phyloP scores from a whole-genome alignment of 2,329 filamentous ascomycete genomes.

The Penicillium polonicum region DNA sequence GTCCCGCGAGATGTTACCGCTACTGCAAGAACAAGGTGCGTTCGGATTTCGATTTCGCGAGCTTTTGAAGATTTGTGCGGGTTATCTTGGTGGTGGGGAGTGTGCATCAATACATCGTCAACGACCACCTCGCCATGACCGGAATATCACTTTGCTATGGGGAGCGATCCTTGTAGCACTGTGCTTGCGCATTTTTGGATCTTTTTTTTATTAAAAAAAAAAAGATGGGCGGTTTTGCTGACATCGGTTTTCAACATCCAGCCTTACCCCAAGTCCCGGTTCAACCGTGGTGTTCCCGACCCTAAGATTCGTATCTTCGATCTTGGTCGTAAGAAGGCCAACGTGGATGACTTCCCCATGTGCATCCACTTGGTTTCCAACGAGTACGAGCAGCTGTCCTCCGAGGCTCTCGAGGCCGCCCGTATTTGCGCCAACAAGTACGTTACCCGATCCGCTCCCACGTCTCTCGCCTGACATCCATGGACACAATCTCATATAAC shows the following conservation, averaged over 20 bases:
- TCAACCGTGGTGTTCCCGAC: slow-evolving; percentile 97
- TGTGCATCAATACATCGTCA: slow-evolving; percentile 5
- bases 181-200: background rate
- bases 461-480: background rate
- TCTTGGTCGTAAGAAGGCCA: slow-evolving; percentile 96
- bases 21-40: slow-evolving; percentile 99
- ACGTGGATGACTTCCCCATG: slow-evolving; percentile 98
- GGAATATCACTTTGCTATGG: background rate
- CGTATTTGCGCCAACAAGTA: slow-evolving; percentile 99
- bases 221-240: slow-evolving; percentile 17
- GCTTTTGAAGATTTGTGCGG: slow-evolving; percentile 28
- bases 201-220: slow-evolving; percentile 2
- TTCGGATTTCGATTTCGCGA: slow-evolving; percentile 29
- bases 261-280: slow-evolving; percentile 99
- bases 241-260: slow-evolving; percentile 39
- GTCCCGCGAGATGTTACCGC: slow-evolving; percentile 98
- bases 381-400: slow-evolving; percentile 99
- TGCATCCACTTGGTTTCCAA: slow-evolving; percentile 99
- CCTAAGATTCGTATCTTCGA: slow-evolving; percentile 94
- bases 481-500: slow-evolving; percentile 12
- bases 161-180: background rate
- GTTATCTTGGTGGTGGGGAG: slow-evolving; percentile 34
- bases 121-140: slow-evolving; percentile 5
- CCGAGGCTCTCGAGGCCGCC: slow-evolving; percentile 98
- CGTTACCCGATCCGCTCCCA: slow-evolving; percentile 22